These are phyloP conservation scores for Wakefieldia striispora DNA, from an alignment of 768 basidiomycete genomes.

Conservation along the genomic window DNA sequence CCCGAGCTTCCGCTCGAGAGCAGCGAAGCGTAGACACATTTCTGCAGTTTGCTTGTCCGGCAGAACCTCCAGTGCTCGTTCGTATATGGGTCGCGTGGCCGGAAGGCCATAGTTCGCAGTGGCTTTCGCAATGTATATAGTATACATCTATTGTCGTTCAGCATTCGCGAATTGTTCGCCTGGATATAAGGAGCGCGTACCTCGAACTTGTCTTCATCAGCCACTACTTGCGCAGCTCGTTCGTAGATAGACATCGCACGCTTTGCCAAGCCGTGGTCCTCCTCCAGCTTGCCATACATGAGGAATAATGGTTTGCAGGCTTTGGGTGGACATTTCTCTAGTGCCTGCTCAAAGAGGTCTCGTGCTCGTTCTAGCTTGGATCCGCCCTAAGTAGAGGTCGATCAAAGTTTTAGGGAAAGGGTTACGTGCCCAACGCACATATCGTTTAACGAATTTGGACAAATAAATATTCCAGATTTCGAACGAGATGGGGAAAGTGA, in stretches of 20 bases:
- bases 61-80: conserved; percentile 88
- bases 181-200: conserved; percentile 40
- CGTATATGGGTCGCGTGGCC: conserved; percentile 94
- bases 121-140: conserved; percentile 96
- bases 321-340: conserved; percentile 94
- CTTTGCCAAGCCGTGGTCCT: conserved; percentile 93
- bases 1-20: conserved; percentile 94
- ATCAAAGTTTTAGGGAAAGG: not conserved
- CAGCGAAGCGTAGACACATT: conserved; percentile 96
- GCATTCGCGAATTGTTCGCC: not conserved
- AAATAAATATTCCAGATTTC: conserved; percentile 99
- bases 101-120: conserved; percentile 94
- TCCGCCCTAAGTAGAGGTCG: conserved; percentile 60
- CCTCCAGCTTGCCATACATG: conserved; percentile 95
- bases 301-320: conserved; percentile 93
- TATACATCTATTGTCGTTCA: conserved; percentile 70
- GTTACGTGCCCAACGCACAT: conserved; percentile 51
- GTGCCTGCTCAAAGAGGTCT: conserved; percentile 95
- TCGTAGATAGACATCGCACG: conserved; percentile 96
- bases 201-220: conserved; percentile 92
- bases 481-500: conserved; percentile 97
- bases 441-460: conserved; percentile 95
- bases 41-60: conserved; percentile 94
- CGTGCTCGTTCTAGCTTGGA: conserved; percentile 93
- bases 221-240: conserved; percentile 83